Evolutionary conservation across 2,329 filamentous ascomycete species (phyloP).

Genomic region (Fusarium sororula): DNA sequence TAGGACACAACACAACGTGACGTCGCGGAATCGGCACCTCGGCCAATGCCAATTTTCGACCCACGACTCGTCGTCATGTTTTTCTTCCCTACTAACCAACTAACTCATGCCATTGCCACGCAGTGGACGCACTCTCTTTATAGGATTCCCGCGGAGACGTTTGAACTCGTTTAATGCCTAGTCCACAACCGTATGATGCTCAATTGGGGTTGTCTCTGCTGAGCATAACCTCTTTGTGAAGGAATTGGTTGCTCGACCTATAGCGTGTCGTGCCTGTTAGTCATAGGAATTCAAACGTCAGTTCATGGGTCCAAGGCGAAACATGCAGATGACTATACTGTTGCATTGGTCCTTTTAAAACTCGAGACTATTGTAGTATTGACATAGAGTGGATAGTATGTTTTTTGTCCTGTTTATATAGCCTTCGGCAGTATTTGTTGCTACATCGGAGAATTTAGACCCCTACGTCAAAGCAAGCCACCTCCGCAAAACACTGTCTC

Average conservation of each 20-base stretch:
- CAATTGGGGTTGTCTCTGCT: neutral
- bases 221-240: neutral
- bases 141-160: slow-evolving; percentile 16
- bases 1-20: slow-evolving; percentile 1
- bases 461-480: neutral
- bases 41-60: slow-evolving; percentile 14
- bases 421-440: neutral
- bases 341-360: neutral
- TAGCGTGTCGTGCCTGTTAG: slow-evolving; percentile 5
- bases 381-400: neutral
- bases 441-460: neutral
- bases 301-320: neutral
- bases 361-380: neutral
- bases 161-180: neutral
- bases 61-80: slow-evolving; percentile 12
- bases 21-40: slow-evolving; percentile 16
- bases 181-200: slow-evolving; percentile 5
- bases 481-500: neutral
- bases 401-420: neutral
- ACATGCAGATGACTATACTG: neutral
- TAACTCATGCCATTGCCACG: neutral
- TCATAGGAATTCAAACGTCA: slow-evolving; percentile 13
- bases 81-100: neutral
- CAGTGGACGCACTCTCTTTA: neutral
- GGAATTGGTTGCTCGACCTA: neutral